Percentiles rank a stretch among this genome's conserved stretches.
These are phyloP conservation scores for Hypoxylon trugodes DNA, from an alignment of 495 filamentous ascomycete genomes.

Conservation along the genomic window DNA sequence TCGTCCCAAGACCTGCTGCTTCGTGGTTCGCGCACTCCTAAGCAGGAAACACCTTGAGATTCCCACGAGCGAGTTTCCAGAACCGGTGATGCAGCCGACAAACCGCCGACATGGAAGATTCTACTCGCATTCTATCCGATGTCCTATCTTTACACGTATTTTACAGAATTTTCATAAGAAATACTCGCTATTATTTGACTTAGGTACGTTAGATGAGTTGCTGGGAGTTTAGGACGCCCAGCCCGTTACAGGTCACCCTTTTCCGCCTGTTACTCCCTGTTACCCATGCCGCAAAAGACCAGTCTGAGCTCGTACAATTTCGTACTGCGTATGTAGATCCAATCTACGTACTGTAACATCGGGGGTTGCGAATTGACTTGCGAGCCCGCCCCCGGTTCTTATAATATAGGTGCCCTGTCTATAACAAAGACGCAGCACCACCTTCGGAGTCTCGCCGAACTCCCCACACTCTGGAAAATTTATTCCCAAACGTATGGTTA, in stretches of 20 bases:
- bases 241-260: not conserved
- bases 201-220: too few species aligned
- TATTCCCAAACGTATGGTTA: conserved; percentile 44
- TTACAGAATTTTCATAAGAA: too few species aligned
- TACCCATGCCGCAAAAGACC: too few species aligned
- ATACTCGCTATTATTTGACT: too few species aligned
- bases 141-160: not conserved
- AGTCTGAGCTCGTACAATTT: conserved; percentile 11
- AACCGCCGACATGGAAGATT: conserved; percentile 33
- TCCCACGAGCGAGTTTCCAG: conserved; percentile 34
- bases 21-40: conserved; percentile 27
- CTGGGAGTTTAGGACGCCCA: too few species aligned
- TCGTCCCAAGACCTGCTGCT: conserved; percentile 31
- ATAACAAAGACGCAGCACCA: conserved; percentile 32
- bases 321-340: too few species aligned
- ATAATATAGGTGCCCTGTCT: conserved; percentile 32
- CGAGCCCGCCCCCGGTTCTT: conserved; percentile 26
- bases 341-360: conserved; percentile 35
- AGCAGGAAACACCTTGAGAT: conserved; percentile 31
- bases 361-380: conserved; percentile 26
- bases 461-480: conserved; percentile 39
- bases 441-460: conserved; percentile 39
- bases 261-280: too few species aligned
- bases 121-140: conserved; percentile 6
- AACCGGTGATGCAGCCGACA: conserved; percentile 34